Base-by-base conservation (phyloP, 2,329 filamentous ascomycete species). In the Exophiala bonariae region DNA sequence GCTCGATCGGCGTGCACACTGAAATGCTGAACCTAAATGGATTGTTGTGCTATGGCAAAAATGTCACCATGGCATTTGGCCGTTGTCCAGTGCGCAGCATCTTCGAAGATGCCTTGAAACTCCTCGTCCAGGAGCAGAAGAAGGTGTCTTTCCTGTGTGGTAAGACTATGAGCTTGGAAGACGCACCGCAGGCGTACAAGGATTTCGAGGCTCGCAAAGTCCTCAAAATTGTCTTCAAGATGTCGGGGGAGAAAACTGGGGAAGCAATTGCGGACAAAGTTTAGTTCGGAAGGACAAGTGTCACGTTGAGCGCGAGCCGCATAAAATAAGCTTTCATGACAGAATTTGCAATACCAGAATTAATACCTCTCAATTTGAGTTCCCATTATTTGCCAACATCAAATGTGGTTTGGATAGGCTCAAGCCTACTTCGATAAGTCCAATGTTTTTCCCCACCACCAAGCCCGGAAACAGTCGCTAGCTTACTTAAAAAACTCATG, bases 231-330 rank as follows among this genome's bases (percentile, higher is more conserved):
- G 52, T 57, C 31, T 57, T 57, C 45, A 55, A 53, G 44, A 52
- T 50, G 47, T 18, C 44, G 2, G 53, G 49, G 5, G 53, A 53
- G 35, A 22, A 44, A 32, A 50, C 49, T n/a, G 53, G 53, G 2
- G 26, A 50, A 36, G 41, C 20, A 13, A 31, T 55, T 6, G 53
- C 86, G 61, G 87, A 49, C 20, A 55, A 55, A 26, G 49, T 55
- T 18, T 52, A 49, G 33, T n/a, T n/a, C n/a, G n/a, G n/a, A n/a
- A n/a, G n/a, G n/a, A n/a, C n/a, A n/a, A n/a, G n/a, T n/a, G n/a
- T n/a, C n/a, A n/a, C n/a, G n/a, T n/a, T n/a, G n/a, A n/a, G n/a
- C n/a, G n/a, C n/a, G n/a, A n/a, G n/a, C n/a, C n/a, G n/a, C n/a
- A n/a, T n/a, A n/a, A n/a, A n/a, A n/a, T n/a, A n/a, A n/a, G n/a